Base-by-base conservation (phyloP, 495 filamentous ascomycete genomes). In the Penicillium pancosmium region DNA sequence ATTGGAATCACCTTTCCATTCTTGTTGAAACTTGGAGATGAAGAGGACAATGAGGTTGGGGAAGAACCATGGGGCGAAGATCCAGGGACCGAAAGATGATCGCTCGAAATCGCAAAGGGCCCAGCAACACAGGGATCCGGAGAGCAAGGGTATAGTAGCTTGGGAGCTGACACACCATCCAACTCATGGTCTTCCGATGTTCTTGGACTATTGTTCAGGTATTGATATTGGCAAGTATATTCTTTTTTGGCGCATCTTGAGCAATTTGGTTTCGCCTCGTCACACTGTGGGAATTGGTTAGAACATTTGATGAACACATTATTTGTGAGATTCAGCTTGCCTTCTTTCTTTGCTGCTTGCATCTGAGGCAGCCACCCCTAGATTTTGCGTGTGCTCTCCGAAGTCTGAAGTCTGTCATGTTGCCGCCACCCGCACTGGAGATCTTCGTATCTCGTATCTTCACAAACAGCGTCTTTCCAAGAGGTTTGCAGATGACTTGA, bases 341-440 rank as follows among this genome's bases (percentile, higher is more conserved):
- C 68, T 76, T 76, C 23, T 71, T 69, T 50, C 68, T 62, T 38
- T 71, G 72, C 23, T 73, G 63, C 53, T 75, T 75, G 49, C 73
- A 76, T 57, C 65, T 68, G 4, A 68, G 47, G 49, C 72, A 75
- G 9, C 73, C 72, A 56, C 63, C 68, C 43, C 71, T 62, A 4
- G 72, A 76, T 58, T 76, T 76, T 60, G 62, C 67, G 59, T 76
- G 73, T 51, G 62, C 51, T 54, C 63, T 60, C 19, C 68, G 61
- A 12, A 73, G 52, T 40, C 63, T 72, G 21, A 60, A 64, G 25
- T 52, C 64, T 9, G 46, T 44, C 41, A 44, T 44, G 16, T 44
- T 13, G 36, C 8, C 27, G 27, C 6, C 27, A 18, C 12, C 41
- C n/a, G 16, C 41, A 44, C 15, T 6, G 16, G 1, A 16, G 41